Conservation (phyloP, 2,329 filamentous ascomycete species). For the Knufia fluminis region DNA sequence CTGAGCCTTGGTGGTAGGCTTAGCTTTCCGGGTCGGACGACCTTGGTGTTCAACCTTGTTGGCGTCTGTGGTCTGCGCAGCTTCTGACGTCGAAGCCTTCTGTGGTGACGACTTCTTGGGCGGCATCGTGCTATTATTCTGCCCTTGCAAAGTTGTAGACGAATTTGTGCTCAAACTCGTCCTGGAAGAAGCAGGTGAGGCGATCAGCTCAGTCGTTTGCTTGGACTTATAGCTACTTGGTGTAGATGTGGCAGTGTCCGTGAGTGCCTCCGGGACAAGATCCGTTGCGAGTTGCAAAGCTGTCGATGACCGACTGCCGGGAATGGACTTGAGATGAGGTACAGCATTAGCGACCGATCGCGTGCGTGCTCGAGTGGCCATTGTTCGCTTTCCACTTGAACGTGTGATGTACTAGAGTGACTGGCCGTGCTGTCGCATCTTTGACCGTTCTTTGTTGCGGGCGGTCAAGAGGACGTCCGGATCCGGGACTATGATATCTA, state of each 20-base stretch:
- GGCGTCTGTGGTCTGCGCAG: neutral
- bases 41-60: neutral
- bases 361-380: neutral
- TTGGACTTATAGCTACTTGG: neutral
- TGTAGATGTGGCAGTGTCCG: neutral
- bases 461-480: neutral
- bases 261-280: neutral
- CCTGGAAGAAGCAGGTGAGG: neutral
- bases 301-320: neutral
- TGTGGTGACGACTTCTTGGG: neutral
- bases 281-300: neutral
- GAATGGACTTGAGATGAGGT: neutral
- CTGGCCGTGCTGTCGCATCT: neutral
- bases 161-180: neutral
- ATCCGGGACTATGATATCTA: neutral
- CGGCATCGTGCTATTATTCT: neutral
- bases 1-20: conserved; percentile 5
- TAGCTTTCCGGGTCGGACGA: neutral
- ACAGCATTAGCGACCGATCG: neutral
- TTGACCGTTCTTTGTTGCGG: neutral
- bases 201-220: neutral
- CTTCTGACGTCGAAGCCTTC: neutral
- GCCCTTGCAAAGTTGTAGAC: neutral
- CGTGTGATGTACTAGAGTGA: neutral
- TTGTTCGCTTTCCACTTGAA: neutral